Conservation (phyloP, 1,284 basidiomycete species). For the Leccinum angustisporum region DNA sequence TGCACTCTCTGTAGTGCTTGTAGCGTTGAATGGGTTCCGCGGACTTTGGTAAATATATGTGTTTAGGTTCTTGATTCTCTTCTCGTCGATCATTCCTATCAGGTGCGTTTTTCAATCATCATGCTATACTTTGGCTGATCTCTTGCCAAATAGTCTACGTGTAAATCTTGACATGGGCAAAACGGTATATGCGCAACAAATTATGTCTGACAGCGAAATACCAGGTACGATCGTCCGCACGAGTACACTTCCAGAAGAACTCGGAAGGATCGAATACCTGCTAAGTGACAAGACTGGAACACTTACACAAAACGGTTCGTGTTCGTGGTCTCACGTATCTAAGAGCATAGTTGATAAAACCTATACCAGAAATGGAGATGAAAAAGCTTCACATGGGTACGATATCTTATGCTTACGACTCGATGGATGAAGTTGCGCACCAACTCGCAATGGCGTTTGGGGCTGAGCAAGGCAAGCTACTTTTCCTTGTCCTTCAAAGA, state of each 20-base stretch:
- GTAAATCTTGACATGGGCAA: conserved; percentile 99
- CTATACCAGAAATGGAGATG: conserved; percentile 90
- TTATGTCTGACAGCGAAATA: conserved; percentile 92
- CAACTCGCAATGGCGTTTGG: conserved; percentile 85
- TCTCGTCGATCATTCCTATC: conserved; percentile 99
- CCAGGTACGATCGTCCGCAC: conserved; percentile 95
- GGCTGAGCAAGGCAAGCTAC: conserved; percentile 40
- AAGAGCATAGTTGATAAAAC: neutral
- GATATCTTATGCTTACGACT: conserved; percentile 93
- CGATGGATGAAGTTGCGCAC: conserved; percentile 96
- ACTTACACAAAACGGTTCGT: conserved; percentile 90
- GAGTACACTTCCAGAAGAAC: conserved; percentile 94
- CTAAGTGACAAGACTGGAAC: conserved; percentile 98
- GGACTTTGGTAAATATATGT: conserved; percentile 97
- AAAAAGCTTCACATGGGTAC: conserved; percentile 99
- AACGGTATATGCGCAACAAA: conserved; percentile 94
- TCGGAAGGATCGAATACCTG: conserved; percentile 95
- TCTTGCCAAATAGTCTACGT: conserved; percentile 64
- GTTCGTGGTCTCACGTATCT: neutral
- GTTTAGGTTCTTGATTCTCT: conserved; percentile 95
- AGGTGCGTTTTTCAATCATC: conserved; percentile 54
- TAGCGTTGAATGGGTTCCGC: conserved; percentile 95
- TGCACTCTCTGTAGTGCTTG: conserved; percentile 85
- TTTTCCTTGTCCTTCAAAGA: neutral
- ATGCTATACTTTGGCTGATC: neutral